Evolutionary conservation across 2,329 filamentous ascomycete species (phyloP), one percentile per base, ranked within the genome.

Genomic region (Parafenestella ontariensis): DNA sequence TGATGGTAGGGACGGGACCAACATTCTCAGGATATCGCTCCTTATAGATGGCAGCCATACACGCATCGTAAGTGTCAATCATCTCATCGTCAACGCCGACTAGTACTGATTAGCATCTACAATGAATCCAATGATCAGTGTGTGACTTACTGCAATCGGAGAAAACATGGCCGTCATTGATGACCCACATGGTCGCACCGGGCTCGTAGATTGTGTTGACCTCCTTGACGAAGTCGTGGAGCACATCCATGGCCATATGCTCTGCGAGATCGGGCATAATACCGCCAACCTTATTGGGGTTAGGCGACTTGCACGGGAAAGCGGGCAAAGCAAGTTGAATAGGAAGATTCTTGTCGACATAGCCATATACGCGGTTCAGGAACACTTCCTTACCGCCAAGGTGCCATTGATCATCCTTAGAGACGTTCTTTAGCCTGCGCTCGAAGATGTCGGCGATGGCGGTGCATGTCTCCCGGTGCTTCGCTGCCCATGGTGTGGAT

Each of bases 231-330:
- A 81, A 72, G 1, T 71, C 69, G 31, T 78, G 75, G 46, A 81
- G 64, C 31, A 75, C 73, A 15, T 71, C 67, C 33, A 81, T 64
- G 5, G 77, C 78, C 36, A 81, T 67, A 43, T 78, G 72, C 54
- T 80, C 78, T 3, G 74, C 78, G 6, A 78, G 67, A 50, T 81
- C 78, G 1, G 78, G 79, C 33, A 78, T 67, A 5, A 61, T 66
- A 2, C 78, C 84, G 9, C 87, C 72, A 0, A 85, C 83, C 50
- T 88, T 88, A 28, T 79, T 76, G 0, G 67, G 64, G 55, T 87
- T 87, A 15, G 85, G 81, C 0, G 84, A 87, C 63, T 87, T 87
- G 78, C 85, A 87, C 0, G 85, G 85, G 45, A 87, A 87, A 0
- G 84, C 84, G 0, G 85, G 85, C 1, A 87, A 74, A 20, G 63